Evolutionary conservation across 2,329 filamentous ascomycete genomes (phyloP).

Genomic region (Fusarium austroafricanum): DNA sequence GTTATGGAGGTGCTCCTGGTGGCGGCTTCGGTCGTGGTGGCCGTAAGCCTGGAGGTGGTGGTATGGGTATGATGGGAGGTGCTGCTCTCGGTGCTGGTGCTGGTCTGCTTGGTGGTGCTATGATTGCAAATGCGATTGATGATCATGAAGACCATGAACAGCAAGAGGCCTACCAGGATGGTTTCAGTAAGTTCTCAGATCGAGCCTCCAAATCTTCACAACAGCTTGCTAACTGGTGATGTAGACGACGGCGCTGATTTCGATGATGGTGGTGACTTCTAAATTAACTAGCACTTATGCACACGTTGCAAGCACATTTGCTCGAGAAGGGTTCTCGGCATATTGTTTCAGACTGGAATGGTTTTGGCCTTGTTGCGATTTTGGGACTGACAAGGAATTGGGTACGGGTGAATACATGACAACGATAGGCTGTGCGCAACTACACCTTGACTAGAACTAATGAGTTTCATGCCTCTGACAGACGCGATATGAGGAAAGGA

Average conservation of each 20-base stretch:
- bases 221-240: conserved; percentile 35
- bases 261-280: conserved; percentile 34
- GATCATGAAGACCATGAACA: conserved; percentile 63
- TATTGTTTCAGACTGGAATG: background rate
- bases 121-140: conserved; percentile 76
- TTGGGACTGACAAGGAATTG: conserved; percentile 5
- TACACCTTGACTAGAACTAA: background rate
- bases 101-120: conserved; percentile 80
- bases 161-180: conserved; percentile 65
- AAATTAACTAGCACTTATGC: conserved; percentile 5
- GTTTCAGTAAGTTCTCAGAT: conserved; percentile 51
- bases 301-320: background rate
- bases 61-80: conserved; percentile 77
- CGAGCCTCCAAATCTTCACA: background rate
- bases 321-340: background rate
- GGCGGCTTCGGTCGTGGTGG: conserved; percentile 43
- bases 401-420: conserved; percentile 4
- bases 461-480: background rate
- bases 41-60: conserved; percentile 57
- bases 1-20: conserved; percentile 45
- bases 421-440: background rate
- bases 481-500: background rate
- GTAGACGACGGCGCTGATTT: conserved; percentile 50
- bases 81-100: conserved; percentile 83
- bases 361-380: conserved; percentile 18